Base-by-base conservation (phyloP, 257 asterid genomes). In the Ophiorrhiza pumila region DNA sequence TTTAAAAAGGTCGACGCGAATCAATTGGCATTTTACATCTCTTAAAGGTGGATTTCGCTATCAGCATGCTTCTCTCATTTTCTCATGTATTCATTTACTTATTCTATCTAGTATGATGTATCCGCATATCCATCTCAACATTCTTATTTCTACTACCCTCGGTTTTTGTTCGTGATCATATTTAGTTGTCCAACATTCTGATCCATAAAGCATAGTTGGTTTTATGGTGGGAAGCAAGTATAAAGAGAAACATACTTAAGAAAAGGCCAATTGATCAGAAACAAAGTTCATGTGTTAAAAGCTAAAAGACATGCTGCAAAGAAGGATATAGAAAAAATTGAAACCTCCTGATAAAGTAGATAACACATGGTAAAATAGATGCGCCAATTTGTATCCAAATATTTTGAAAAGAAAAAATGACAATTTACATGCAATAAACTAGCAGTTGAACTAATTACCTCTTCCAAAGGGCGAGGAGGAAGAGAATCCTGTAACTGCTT, bases 401-500 rank as follows among this genome's bases (percentile, higher is more conserved):
- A 2, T 61, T 31, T 6, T 25, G 46, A 31, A 37, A 46, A 29
- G 29, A 47, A 47, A 25, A 29, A 32, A 27, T 14, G 18, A 22
- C n/a, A 67, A 66, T 23, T 29, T 46, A 25, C 25, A 66, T 42
- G 41, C 12, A 65, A 32, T 41, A 34, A 22, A 46, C 15, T 27
- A 15, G 17, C 1, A 23, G 27, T 15, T 15, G 22, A 23, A 46
- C 34, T 49, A n/a, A 59, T 72, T 82, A 91, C 98, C 98, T 94
- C 98, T 83, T 88, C 78, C 71, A 89, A 61, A 63, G 94, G 86
- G 59, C 98, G 94, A 37, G 98, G 97, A 71, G 98, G 98, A 57
- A 94, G 97, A 65, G 98, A 91, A 80, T 94, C 98, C 84, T 94
- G 97, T 43, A 94, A 89, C 84, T 89, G 96, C 90, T 80, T 85